Evolutionary conservation across 2,329 filamentous ascomycete species (phyloP), one percentile per base, ranked within the genome.

Genomic region (Alternaria triticimaculans): DNA sequence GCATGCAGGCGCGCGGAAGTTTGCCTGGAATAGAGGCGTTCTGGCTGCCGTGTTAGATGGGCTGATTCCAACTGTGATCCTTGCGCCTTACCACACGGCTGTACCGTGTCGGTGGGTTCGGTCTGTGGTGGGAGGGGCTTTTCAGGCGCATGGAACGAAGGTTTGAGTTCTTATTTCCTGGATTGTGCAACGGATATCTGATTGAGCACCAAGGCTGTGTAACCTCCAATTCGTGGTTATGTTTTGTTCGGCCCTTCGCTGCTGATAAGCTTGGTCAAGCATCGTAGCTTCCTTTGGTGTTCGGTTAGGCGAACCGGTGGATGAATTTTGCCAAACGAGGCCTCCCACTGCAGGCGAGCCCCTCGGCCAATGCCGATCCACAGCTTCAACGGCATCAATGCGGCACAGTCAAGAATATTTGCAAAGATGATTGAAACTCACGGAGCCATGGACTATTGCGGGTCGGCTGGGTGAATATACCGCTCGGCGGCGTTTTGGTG

Each of bases 31-130:
- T 30, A 3, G 48, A 50, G 48, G 26, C 55, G 23, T 30, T 54
- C 25, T 41, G 6, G 23, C 28, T 33, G 55, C 28, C 55, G 28
- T 45, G 41, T 43, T 53, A 30, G 41, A 62, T 62, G 55, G 43
- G 23, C 48, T 44, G 55, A 20, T 59, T 56, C 55, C 60, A 59
- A 59, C 55, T 54, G 28, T 11, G 41, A 44, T 18, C 60, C 55
- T 48, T 48, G 55, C 41, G 41, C 26, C 14, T 37, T 30, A 15
- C 8, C 8, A 30, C 37, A 48, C 60, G 60, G 60, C 60, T 48
- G 60, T 48, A 62, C 60, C 60, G 28, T 28, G 37, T 44, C 12
- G 21, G n/a, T 58, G 60, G 60, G 55, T 48, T 54, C 46, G 25
- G 20, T 33, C 14, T 4, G 18, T 25, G 58, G 14, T 26, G 41